Evolutionary conservation across 345 rosid species (phyloP).

Genomic region (Gossypium bickii): DNA sequence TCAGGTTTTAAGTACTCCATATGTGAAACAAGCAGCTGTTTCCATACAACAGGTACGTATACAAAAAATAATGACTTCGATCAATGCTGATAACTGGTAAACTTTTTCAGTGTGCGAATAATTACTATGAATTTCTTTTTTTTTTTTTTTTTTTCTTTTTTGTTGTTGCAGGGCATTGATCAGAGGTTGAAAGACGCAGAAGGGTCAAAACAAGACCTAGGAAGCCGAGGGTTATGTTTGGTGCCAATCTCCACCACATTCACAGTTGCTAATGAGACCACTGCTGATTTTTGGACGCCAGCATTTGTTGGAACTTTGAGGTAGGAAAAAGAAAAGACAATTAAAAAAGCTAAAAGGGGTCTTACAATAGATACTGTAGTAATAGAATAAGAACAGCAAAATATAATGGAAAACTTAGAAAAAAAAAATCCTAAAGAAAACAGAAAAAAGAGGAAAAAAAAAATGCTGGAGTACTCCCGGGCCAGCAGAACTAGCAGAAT

Average conservation of each 20-base stretch:
- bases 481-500: constrained; percentile 37
- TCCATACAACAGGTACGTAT: constrained; percentile 51
- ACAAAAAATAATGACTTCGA: background rate
- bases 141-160: background rate
- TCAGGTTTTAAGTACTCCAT: constrained; percentile 59
- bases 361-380: background rate
- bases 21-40: constrained; percentile 56
- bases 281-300: constrained; percentile 72
- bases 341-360: background rate
- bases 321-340: constrained; percentile 17
- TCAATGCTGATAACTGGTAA: background rate
- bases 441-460: constrained; percentile 6
- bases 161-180: constrained; percentile 26
- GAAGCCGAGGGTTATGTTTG: constrained; percentile 75
- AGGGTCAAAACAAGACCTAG: constrained; percentile 49
- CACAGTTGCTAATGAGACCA: constrained; percentile 57
- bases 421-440: constrained; percentile 18
- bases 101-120: background rate
- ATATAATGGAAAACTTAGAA: constrained; percentile 21
- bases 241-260: constrained; percentile 71
- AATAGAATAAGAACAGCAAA: background rate
- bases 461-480: constrained; percentile 25
- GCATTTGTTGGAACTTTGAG: constrained; percentile 61
- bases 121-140: background rate
- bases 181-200: constrained; percentile 32